Percentiles rank a stretch among this genome's conserved stretches.
Conservation (phyloP, 2,329 filamentous ascomycete species). For the Dendryphion nanum region DNA sequence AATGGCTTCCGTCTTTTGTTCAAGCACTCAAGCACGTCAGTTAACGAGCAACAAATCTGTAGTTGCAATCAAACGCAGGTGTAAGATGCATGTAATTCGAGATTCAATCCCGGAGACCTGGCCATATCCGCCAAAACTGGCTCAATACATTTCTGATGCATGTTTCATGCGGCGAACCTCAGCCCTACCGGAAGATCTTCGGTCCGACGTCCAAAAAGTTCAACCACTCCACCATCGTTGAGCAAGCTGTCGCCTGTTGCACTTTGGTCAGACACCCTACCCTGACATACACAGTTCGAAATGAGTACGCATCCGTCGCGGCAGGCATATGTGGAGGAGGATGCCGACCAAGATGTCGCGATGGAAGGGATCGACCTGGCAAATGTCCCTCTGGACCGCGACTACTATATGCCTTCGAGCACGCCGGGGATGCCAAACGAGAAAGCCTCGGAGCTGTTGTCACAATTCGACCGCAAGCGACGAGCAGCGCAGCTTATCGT, state of each 20-base stretch:
- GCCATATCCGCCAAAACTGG: neutral
- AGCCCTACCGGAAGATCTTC: conserved; percentile 29
- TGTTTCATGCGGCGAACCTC: conserved; percentile 1
- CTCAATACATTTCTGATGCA: no score
- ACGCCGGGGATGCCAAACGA: conserved; percentile 69
- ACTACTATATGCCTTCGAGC: conserved; percentile 74
- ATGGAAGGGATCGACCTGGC: conserved; percentile 60
- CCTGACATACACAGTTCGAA: conserved; percentile 18
- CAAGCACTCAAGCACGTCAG: no score
- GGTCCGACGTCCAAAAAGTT: conserved; percentile 16
- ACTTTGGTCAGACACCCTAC: no score
- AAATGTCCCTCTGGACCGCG: conserved; percentile 63
- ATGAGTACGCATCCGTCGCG: conserved; percentile 78
- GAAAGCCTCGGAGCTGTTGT: conserved; percentile 79
- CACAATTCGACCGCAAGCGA: conserved; percentile 88
- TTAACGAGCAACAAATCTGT: no score
- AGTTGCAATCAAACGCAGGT: no score
- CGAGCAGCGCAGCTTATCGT: conserved; percentile 86
- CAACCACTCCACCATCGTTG: conserved; percentile 1
- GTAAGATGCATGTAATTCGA: no score
- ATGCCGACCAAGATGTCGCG: conserved; percentile 57
- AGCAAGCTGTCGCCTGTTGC: neutral
- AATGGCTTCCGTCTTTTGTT: no score
- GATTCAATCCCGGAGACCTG: no score
- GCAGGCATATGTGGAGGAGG: conserved; percentile 92